A percentile compares a stretch with the other conserved stretches of the same genome.
Evolutionary conservation across 441 rosid species (phyloP).

Genomic region (Macaranga tanarius): DNA sequence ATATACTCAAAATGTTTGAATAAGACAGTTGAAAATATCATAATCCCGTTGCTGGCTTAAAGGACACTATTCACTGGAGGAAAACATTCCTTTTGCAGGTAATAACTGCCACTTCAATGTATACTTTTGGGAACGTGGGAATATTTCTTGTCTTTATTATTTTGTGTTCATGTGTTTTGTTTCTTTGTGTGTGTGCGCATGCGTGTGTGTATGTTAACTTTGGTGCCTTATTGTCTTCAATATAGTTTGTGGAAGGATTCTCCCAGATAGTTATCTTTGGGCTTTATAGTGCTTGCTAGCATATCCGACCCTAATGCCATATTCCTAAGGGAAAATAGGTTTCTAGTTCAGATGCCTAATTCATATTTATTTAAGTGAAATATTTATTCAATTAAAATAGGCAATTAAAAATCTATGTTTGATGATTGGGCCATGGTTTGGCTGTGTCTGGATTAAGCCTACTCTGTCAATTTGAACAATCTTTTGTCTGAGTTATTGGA

Average conservation of each 20-base stretch:
- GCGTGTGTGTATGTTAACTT: too few relatives aligned
- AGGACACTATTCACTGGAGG: not conserved
- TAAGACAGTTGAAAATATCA: not conserved
- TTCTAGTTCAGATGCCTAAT: too few relatives aligned
- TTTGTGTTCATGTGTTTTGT: not conserved
- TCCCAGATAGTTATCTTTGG: not conserved
- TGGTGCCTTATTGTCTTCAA: not conserved
- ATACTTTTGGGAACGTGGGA: not conserved
- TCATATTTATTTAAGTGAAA: too few relatives aligned
- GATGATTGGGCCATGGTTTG: too few relatives aligned
- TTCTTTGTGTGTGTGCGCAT: too few relatives aligned
- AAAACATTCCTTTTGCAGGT: conserved; percentile 8
- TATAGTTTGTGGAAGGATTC: not conserved
- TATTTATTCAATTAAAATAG: too few relatives aligned
- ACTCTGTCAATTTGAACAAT: too few relatives aligned
- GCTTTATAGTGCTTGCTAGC: not conserved
- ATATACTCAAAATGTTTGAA: not conserved
- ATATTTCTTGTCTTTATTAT: not conserved
- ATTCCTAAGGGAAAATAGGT: too few relatives aligned
- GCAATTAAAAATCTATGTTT: too few relatives aligned
- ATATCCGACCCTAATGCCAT: not conserved
- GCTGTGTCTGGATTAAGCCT: too few relatives aligned
- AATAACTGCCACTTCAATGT: not conserved
- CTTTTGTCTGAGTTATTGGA: too few relatives aligned
- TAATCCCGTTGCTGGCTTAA: not conserved